Base-by-base conservation (phyloP, 306 rosid species). In the Lathyrus sativus region DNA sequence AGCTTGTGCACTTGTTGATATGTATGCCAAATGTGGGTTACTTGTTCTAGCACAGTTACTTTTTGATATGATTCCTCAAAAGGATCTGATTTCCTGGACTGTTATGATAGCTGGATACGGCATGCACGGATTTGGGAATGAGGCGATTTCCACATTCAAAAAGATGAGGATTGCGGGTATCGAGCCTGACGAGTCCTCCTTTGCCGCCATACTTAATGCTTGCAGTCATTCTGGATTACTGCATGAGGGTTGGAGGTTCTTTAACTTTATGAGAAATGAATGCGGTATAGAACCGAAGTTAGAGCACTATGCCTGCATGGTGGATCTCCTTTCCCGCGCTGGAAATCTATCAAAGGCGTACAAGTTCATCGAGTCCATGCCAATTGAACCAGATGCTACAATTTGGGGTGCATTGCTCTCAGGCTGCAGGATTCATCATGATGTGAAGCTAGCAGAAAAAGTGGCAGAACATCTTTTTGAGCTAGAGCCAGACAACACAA, bases 281-380 rank as follows among this genome's bases (percentile, higher is more conserved):
- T 84, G 49, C 51, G 41, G 53, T 19, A 81, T 89, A 4, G 83
- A 77, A 50, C 88, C 90, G 29, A 81, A 67, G 61, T 67, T 89
- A 68, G 88, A 84, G 67, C 92, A 89, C 58, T 82, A 82, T 80
- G 88, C 88, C 11, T 86, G 89, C 49, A 86, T 89, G 96, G 91
- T 86, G 74, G 86, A 86, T 79, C 91, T 88, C 61, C 76, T 76
- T 44, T 51, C 64, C 4, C 76, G 72, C 74, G 77, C 84, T 7
- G 89, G 96, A 71, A 84, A 82, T 74, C 79, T 84, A 38, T 57
- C 80, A 29, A 62, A 70, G 84, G 90, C 90, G 2, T 85, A 77
- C 71, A 79, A 39, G 24, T 86, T 89, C 75, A 84, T 89, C 19
- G 18, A 84, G 66, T 51, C 41, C 9, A 82, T 89, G 90, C 87